Evolutionary conservation across 2,329 filamentous ascomycete species (phyloP), one percentile per base, ranked within the genome.

Genomic region (Cytospora piceicola): DNA sequence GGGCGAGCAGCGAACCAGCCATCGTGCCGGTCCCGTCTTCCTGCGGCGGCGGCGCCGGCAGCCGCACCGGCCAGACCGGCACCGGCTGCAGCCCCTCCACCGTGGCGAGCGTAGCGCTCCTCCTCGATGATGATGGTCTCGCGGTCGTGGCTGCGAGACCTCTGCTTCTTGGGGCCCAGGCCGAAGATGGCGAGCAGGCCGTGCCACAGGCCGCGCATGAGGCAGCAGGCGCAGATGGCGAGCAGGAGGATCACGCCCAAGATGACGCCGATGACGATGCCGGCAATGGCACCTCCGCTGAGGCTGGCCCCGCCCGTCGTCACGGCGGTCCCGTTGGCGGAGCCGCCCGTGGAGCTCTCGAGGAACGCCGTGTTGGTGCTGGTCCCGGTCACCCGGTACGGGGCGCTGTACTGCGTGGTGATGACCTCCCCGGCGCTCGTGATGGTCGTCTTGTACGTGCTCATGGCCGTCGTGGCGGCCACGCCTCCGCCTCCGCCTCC

Each of bases 181-280:
- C 88, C 89, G 69, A 92, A 85, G 70, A 91, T 75, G 58, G 84
- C 85, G 58, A 86, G 75, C 51, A 88, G 71, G 36, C 80, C 83
- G 69, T 86, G 82, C 83, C 87, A 90, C 53, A 89, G 78, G 17
- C 85, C 85, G 69, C 84, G 82, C 66, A 84, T 82, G 67, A 89
- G 88, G 80, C 90, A 92, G 83, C 88, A 93, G 79, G 91, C 88
- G 81, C 90, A 93, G 72, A 93, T 78, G 9, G 91, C 82, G 5
- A 89, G 79, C 27, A 94, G 84, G 2, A 94, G 80, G 51, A 83
- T 77, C 42, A 93, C 81, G 68, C 89, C 91, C 17, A 84, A 83
- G 58, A 94, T 81, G 14, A 87, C 85, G 68, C 91, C 91, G 64
- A 94, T 88, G 70, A 94, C 91, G 72, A 94, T 94, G 67, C 91